These are phyloP conservation scores for Moringa oleifera DNA, from an alignment of 345 rosid genomes.

Conservation along the genomic window DNA sequence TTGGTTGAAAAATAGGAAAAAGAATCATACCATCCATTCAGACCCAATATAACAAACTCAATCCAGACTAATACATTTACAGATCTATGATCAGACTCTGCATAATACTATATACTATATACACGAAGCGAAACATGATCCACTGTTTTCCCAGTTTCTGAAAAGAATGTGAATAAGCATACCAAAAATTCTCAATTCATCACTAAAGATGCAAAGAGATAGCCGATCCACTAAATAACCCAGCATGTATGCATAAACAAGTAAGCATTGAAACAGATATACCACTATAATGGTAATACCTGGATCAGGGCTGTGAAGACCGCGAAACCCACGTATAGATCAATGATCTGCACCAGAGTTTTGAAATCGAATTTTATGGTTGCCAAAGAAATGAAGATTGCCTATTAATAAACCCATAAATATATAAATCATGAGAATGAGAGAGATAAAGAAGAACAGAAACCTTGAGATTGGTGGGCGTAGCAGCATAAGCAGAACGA, in stretches of 20 bases:
- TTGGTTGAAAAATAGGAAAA: no score
- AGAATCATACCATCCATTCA: no score
- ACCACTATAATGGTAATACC: constrained; percentile 29
- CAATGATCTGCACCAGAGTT: constrained; percentile 59
- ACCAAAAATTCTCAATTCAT: neutral
- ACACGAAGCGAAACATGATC: neutral
- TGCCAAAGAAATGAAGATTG: neutral
- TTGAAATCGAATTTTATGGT: neutral
- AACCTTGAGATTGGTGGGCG: constrained; percentile 70
- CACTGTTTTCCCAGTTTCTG: neutral
- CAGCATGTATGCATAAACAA: no score
- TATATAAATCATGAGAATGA: neutral
- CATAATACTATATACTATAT: no score
- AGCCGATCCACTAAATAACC: neutral
- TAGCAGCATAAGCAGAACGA: constrained; percentile 69
- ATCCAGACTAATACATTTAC: no score
- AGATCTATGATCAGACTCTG: neutral
- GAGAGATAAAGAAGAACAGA: constrained; percentile 8
- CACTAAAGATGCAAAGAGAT: neutral
- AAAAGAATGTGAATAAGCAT: neutral
- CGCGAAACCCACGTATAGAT: constrained; percentile 75
- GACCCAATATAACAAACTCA: neutral
- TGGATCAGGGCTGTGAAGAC: constrained; percentile 80
- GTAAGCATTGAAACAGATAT: no score
- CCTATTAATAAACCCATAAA: neutral